Evolutionary conservation across 164 flowering plant genomes (phyloP).

Genomic region (Piper betle): DNA sequence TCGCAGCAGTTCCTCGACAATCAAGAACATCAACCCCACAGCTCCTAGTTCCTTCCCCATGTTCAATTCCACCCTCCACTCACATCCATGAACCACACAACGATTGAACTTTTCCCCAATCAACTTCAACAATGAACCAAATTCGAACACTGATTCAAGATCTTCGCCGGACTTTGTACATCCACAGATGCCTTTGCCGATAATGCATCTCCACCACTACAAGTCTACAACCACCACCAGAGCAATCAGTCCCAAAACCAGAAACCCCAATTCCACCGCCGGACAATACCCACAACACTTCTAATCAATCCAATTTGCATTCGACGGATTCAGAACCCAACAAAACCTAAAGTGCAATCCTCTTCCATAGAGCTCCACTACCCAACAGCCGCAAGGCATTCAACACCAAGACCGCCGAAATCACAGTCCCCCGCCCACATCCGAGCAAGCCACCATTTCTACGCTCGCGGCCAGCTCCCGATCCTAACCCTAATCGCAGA

Average conservation of each 20-base stretch:
- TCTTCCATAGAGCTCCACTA: slow-evolving; percentile 37
- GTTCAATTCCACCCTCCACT: slow-evolving; percentile 54
- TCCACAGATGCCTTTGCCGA: slow-evolving; percentile 17
- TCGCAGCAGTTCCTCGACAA: slow-evolving; percentile 25
- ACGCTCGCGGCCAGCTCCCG: not conserved
- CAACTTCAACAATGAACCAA: not conserved
- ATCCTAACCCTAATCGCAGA: slow-evolving; percentile 28
- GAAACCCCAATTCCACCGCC: slow-evolving; percentile 5
- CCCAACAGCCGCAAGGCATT: slow-evolving; percentile 6
- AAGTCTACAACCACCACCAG: slow-evolving; percentile 17
- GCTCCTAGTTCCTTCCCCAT: slow-evolving; percentile 50
- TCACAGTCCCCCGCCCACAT: slow-evolving; percentile 10
- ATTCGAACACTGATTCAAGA: not conserved
- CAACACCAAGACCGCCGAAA: slow-evolving; percentile 11
- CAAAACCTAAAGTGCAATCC: slow-evolving; percentile 25
- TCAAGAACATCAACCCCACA: slow-evolving; percentile 39
- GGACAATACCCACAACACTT: slow-evolving; percentile 5
- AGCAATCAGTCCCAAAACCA: slow-evolving; percentile 7
- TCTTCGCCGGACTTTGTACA: slow-evolving; percentile 8
- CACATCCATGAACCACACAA: slow-evolving; percentile 17
- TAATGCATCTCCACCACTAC: slow-evolving; percentile 14
- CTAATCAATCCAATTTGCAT: slow-evolving; percentile 1
- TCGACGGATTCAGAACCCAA: slow-evolving; percentile 7
- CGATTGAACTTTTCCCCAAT: not conserved
- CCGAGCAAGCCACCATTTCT: slow-evolving; percentile 16